Conservation (phyloP, 192 early-diverging fungal genomes). For the Diversispora epigaea region DNA sequence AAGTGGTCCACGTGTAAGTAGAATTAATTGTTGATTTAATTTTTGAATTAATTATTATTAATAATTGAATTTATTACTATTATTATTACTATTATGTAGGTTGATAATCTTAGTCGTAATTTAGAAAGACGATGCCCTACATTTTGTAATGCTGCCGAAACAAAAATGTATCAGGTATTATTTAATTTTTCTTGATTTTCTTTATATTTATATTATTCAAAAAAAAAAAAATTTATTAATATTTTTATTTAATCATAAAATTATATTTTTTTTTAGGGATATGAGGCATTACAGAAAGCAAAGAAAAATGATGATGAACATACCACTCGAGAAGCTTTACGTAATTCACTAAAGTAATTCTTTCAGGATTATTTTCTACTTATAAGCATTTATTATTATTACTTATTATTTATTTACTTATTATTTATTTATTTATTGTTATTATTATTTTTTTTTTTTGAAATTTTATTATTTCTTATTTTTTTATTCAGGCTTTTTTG, state of each 20-base stretch:
- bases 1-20: conserved; percentile 24
- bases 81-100: not conserved
- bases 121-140: conserved; percentile 22
- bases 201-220: not conserved
- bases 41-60: not conserved
- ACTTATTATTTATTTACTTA: not conserved
- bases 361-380: not conserved
- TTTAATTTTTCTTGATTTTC: not conserved
- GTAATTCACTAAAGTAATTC: conserved; percentile 19
- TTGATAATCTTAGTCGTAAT: conserved; percentile 29
- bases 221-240: not conserved
- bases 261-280: conserved; percentile 4
- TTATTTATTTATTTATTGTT: not conserved
- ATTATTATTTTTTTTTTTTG: not conserved
- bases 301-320: conserved; percentile 28
- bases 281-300: conserved; percentile 28
- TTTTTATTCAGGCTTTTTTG: conserved; percentile 8
- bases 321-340: not conserved
- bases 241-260: not conserved
- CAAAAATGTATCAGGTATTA: conserved; percentile 23
- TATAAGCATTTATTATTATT: not conserved
- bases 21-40: not conserved
- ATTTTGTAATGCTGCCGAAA: conserved; percentile 28
- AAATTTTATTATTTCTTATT: not conserved
- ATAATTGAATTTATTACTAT: not conserved